These are phyloP conservation scores for Inonotus hispidus DNA, from an alignment of 1,284 basidiomycete species.

Conservation along the genomic window DNA sequence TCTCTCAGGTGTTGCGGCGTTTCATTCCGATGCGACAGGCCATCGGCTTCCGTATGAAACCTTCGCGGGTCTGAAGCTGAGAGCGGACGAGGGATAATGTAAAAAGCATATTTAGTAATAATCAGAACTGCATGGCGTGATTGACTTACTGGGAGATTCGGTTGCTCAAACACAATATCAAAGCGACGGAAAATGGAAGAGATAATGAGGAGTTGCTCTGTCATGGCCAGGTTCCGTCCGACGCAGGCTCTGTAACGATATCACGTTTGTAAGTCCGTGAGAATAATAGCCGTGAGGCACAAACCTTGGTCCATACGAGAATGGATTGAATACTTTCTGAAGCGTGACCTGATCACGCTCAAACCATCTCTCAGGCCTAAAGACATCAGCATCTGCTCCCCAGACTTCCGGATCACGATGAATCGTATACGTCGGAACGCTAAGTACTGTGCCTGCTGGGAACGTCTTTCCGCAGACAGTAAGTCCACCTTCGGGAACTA, in stretches of 20 bases:
- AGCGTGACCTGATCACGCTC: constrained; percentile 55
- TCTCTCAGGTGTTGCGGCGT: constrained; percentile 37
- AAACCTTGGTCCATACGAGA: constrained; percentile 51
- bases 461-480: constrained; percentile 56
- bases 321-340: constrained; percentile 71
- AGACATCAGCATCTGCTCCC: constrained; percentile 36
- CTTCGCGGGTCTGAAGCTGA: constrained; percentile 66
- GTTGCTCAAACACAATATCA: constrained; percentile 58
- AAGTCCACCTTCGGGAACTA: constrained; percentile 67
- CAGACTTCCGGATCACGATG: constrained; percentile 57
- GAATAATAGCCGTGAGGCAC: constrained; percentile 21
- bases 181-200: constrained; percentile 68
- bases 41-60: constrained; percentile 73
- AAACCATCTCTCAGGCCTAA: constrained; percentile 60
- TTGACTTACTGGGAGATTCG: constrained; percentile 34
- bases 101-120: no score
- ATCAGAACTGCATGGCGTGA: no score
- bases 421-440: constrained; percentile 74
- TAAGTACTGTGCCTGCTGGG: constrained; percentile 63
- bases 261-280: no score
- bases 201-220: constrained; percentile 67
- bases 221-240: constrained; percentile 66
- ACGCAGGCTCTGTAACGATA: constrained; percentile 55
- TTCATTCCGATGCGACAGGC: constrained; percentile 62
- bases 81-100: not conserved